Base-by-base conservation (phyloP, 2,329 filamentous ascomycete genomes). In the Aspergillus proliferans region DNA sequence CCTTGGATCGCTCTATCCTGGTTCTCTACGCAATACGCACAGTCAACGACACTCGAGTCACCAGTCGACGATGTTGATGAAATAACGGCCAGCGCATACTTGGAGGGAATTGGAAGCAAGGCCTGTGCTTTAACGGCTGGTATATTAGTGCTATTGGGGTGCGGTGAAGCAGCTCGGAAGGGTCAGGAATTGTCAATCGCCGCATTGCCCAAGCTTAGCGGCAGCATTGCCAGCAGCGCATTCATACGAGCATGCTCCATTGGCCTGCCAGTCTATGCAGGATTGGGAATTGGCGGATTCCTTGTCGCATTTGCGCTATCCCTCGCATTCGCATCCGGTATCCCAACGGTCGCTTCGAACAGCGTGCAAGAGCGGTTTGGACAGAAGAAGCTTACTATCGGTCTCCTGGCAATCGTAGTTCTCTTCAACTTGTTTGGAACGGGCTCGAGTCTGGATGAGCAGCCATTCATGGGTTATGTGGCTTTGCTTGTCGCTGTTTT, bases 211-310 rank as follows among this genome's bases (percentile, higher is more conserved):
- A 52, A 46, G 19, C 18, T 62, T 4, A 57, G 52, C 48, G 30
- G 47, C 1, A 52, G 51, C 6, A 53, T 47, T 0, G 55, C 43
- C 5, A 52, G 53, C 12, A 53, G 49, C 14, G 61, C 67, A 15
- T 45, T 67, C 14, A 56, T 62, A 15, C 71, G 68, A 45, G 58
- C 69, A n/a, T 49, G 70, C 26, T 68, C 73, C 15, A 59, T 79
- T 19, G 64, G 71, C 3, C 58, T 83, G 26, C 81, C 81, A 1
- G 77, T 81, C 57, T 83, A 80, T 58, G 77, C 80, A 7, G 64
- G 76, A 0, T 69, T 80, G 53, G 74, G 80, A 49, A 61, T 83
- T 10, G 80, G 79, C 7, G 78, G 76, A 10, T 71, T 76, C 49
- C 68, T 76, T 47, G 75, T 76, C n/a, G 76, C 76, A 9, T 63